These are phyloP conservation scores for Dillenia suffruticosa DNA, from an alignment of 164 flowering plant species.

Conservation along the genomic window DNA sequence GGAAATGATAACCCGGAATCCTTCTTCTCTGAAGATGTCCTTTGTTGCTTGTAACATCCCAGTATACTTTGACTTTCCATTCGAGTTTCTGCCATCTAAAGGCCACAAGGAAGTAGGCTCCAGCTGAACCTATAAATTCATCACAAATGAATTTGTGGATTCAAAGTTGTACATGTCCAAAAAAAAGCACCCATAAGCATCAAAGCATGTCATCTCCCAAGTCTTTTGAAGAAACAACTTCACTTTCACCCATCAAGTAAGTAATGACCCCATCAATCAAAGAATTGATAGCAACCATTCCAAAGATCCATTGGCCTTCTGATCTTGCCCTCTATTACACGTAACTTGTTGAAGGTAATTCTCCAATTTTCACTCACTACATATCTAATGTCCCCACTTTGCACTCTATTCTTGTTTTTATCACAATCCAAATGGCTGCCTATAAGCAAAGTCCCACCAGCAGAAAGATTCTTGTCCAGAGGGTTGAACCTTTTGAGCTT, in stretches of 20 bases:
- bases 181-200: neutral
- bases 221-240: constrained; percentile 6
- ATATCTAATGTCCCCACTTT: constrained; percentile 15
- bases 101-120: constrained; percentile 93
- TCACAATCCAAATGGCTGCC: constrained; percentile 23
- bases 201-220: neutral
- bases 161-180: neutral
- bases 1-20: constrained; percentile 52
- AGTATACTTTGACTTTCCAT: constrained; percentile 73
- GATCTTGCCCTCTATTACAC: constrained; percentile 28
- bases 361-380: constrained; percentile 29
- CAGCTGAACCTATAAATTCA: constrained; percentile 69
- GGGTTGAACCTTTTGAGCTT: constrained; percentile 5
- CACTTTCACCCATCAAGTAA: constrained; percentile 16
- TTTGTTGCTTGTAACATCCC: constrained; percentile 86
- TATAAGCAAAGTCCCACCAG: constrained; percentile 13
- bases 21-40: constrained; percentile 91
- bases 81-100: constrained; percentile 35
- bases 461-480: constrained; percentile 23
- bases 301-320: constrained; percentile 7
- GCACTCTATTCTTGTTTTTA: constrained; percentile 22
- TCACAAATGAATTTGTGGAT: neutral
- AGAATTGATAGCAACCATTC: neutral
- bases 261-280: constrained; percentile 9
- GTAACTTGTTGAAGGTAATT: constrained; percentile 27